Evolutionary conservation across 495 filamentous ascomycete species (phyloP), one percentile per base, ranked within the genome.

Genomic region (Jackrogersella multiformis): DNA sequence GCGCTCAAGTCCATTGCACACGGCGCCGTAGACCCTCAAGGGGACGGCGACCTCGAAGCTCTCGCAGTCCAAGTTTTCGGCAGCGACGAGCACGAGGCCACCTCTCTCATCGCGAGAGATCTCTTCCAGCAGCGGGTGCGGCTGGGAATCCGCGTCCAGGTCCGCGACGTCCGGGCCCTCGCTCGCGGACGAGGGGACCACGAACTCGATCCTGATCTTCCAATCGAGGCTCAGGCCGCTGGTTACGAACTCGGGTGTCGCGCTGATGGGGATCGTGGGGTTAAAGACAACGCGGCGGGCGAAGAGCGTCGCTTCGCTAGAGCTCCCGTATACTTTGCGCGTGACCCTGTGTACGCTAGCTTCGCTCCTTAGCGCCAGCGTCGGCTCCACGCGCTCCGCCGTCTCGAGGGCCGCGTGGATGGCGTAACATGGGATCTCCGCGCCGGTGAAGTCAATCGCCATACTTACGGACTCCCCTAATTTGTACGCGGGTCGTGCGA

Each of bases 1-100:
- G 48, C 73, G 76, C 75, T 78, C 82, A 56, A 79, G 70, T 35
- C 71, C 79, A 36, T 73, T 79, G 56, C 80, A 76, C 28, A 83
- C 73, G 5, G 91, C 89, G 6, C 93, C 93, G 74, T 94, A 97
- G 0, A 97, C 90, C 45, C 85, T 85, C 52, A 97, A 74, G 45
- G 93, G 93, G 46, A 97, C 90, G 1, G 86, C 85, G 44, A 97
- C 89, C 73, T 97, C 93, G 77, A 97, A 97, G 15, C 89, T 93
- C 81, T 97, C 93, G 67, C 92, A 93, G 15, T 85, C 82, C 57
- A 97, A 70, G 63, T 86, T 86, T 78, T 96, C 91, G 61, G 88
- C 84, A 1, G 92, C 89, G 2, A 89, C 89, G 35, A 92, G 71
- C 0, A 91, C 82, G 15, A 82, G 68, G 1, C 82, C 81, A 0